phyloP scores from a whole-genome alignment of 352 stramenopile species.

The Paralagenidium karlingii region DNA sequence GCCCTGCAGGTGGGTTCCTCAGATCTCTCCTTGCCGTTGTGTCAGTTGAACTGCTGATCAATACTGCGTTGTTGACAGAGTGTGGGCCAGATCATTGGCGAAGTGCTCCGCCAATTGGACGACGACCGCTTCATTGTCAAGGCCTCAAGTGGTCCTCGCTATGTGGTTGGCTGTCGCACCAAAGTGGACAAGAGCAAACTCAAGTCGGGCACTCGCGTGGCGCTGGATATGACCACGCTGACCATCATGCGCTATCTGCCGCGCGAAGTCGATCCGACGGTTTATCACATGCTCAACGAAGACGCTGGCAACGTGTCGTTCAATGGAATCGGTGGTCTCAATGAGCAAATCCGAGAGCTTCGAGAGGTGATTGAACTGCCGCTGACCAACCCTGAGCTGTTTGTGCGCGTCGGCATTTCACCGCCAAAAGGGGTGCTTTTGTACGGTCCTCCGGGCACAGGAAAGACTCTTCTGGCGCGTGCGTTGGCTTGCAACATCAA shows the following conservation, averaged over 20 bases:
- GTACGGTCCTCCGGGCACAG: conserved; percentile 97
- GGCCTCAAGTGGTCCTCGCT: conserved; percentile 94
- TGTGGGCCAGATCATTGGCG: conserved; percentile 98
- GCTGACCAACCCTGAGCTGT: conserved; percentile 98
- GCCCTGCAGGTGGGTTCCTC: conserved; percentile 58
- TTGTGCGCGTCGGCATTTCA: conserved; percentile 98
- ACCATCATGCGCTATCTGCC: conserved; percentile 99
- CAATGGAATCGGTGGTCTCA: conserved; percentile 96
- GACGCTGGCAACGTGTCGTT: conserved; percentile 96
- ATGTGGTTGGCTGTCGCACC: conserved; percentile 95
- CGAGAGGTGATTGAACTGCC: conserved; percentile 97
- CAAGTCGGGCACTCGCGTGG: conserved; percentile 95
- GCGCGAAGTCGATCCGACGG: conserved; percentile 97
- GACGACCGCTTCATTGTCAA: conserved; percentile 99
- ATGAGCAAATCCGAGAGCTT: conserved; percentile 98
- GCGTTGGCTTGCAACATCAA: conserved; percentile 98
- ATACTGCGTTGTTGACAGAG: conserved; percentile 51
- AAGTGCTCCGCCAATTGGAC: conserved; percentile 97
- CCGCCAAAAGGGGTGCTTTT: conserved; percentile 95
- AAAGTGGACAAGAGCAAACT: conserved; percentile 93
- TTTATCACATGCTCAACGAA: conserved; percentile 99
- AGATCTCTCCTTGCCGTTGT: conserved; percentile 2
- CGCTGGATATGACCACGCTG: conserved; percentile 99
- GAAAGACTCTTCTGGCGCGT: conserved; percentile 97
- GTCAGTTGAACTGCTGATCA: conserved; percentile 1